Evolutionary conservation across 106 monocot species (phyloP).

Genomic region (Narthecium ossifragum): DNA sequence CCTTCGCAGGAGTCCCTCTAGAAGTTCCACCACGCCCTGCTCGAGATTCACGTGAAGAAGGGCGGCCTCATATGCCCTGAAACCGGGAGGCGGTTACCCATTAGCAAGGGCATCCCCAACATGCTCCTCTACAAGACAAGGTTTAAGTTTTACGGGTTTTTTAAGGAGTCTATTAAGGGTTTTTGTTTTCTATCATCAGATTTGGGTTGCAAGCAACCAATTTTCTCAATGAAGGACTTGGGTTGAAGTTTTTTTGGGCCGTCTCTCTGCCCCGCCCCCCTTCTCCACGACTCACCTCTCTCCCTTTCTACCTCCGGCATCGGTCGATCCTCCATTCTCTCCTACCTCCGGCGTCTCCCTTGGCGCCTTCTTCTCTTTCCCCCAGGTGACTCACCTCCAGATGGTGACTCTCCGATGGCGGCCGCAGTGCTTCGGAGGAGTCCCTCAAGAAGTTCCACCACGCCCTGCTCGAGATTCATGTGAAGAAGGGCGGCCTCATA

Average conservation of each 20-base stretch:
- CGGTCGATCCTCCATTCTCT: too few relatives aligned
- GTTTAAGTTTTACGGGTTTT: constrained; percentile 29
- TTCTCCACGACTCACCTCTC: background rate
- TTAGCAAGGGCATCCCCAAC: constrained; percentile 90
- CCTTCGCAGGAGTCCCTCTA: constrained; percentile 59
- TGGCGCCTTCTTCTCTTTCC: too few relatives aligned
- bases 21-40: constrained; percentile 78
- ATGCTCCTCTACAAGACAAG: constrained; percentile 97
- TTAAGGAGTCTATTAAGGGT: background rate
- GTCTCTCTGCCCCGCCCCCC: too few relatives aligned
- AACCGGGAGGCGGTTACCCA: constrained; percentile 67
- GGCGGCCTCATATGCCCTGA: constrained; percentile 90
- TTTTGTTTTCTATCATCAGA: background rate
- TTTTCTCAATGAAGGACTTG: too few relatives aligned
- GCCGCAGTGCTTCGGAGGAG: too few relatives aligned
- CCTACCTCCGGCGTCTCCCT: too few relatives aligned
- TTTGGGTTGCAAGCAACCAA: background rate
- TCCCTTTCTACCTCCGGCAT: background rate
- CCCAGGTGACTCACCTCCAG: too few relatives aligned
- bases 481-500: constrained; percentile 79
- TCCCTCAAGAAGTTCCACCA: too few relatives aligned
- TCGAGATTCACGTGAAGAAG: constrained; percentile 83
- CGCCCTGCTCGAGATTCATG: constrained; percentile 81
- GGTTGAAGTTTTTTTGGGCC: background rate
- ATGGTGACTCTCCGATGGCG: too few relatives aligned